Base-by-base conservation (phyloP, 2,329 filamentous ascomycete genomes). In the Alternaria gaisen region DNA sequence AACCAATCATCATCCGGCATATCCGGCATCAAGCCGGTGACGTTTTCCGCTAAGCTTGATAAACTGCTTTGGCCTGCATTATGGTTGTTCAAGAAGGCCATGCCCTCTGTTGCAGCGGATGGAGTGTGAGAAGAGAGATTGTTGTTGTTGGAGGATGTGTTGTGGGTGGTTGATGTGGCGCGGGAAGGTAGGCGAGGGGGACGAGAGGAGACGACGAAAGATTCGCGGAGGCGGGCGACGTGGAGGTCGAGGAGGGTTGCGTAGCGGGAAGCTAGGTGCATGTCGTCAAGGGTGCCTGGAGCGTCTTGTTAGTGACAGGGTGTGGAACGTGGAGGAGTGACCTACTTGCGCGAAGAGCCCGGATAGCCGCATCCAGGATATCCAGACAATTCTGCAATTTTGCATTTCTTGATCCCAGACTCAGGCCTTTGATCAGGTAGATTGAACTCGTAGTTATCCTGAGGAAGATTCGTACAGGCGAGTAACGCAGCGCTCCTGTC, bases 371-470 rank as follows among this genome's bases (percentile, higher is more conserved):
- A 40, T 84, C 81, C 0, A 85, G 75, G 3, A 83, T 79, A 55
- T 84, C 80, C 0, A 85, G 76, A 0, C 82, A 83, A 30, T 81
- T 80, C 53, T 81, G 80, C 6, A 85, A 70, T 47, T 84, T 84
- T 6, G 82, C 79, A 57, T 84, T 82, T 2, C 82, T 78, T 2
- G 82, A 80, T 1, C 83, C 83, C 38, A 85, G 54, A 58, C 83
- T 85, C 14, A 85, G 68, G 0, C 83, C 83, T 66, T 82, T 82
- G 66, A 87, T 81, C 4, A 87, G 74, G 57, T 86, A 86, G 5
- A 87, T 85, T 0, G 85, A 86, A 0, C 83, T 83, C 3, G 83
- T 85, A 3, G 83, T 85, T 46, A 86, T 82, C 24, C 85, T 82
- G 3, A 86, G 73, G 55, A 85, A 85, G 14, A 86, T 83, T 18